These are phyloP conservation scores for Chlamydomonas asymmetrica DNA, from an alignment of 139 green algal genomes.

Conservation along the genomic window DNA sequence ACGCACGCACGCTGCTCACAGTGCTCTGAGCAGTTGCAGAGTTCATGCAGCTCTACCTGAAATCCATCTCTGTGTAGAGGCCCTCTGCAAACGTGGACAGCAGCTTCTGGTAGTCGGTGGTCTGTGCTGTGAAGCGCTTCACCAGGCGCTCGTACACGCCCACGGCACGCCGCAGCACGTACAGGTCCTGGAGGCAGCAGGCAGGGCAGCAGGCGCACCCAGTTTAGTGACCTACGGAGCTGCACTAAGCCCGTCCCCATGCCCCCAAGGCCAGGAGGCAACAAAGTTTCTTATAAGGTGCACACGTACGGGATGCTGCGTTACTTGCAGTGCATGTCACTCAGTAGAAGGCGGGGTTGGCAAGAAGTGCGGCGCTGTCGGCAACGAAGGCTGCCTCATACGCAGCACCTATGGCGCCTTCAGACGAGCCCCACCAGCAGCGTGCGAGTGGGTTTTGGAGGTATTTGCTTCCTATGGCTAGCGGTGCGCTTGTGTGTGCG, in stretches of 20 bases:
- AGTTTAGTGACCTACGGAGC: no score
- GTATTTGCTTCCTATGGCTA: no score
- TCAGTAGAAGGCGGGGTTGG: not conserved
- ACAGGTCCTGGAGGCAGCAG: slow-evolving; percentile 84
- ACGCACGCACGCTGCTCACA: not conserved
- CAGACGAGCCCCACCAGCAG: no score
- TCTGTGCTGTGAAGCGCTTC: slow-evolving; percentile 72
- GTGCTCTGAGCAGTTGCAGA: not conserved
- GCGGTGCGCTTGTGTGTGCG: no score
- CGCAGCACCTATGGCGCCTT: no score
- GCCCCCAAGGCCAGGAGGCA: no score
- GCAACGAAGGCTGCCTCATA: not conserved
- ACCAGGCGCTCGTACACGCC: slow-evolving; percentile 84
- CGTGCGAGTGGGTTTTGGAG: no score
- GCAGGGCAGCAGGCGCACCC: no score
- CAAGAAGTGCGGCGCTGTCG: not conserved
- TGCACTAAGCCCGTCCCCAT: no score
- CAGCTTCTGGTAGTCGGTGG: slow-evolving; percentile 86
- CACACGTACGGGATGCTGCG: no score
- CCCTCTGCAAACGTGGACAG: slow-evolving; percentile 80
- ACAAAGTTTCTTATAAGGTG: no score
- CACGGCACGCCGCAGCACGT: slow-evolving; percentile 81
- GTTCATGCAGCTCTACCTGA: slow-evolving; percentile 89
- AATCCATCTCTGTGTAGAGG: slow-evolving; percentile 83
- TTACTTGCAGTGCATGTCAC: no score